These are phyloP conservation scores for Amaranthus cruentus DNA, from an alignment of 148 eudicot species.

Conservation along the genomic window DNA sequence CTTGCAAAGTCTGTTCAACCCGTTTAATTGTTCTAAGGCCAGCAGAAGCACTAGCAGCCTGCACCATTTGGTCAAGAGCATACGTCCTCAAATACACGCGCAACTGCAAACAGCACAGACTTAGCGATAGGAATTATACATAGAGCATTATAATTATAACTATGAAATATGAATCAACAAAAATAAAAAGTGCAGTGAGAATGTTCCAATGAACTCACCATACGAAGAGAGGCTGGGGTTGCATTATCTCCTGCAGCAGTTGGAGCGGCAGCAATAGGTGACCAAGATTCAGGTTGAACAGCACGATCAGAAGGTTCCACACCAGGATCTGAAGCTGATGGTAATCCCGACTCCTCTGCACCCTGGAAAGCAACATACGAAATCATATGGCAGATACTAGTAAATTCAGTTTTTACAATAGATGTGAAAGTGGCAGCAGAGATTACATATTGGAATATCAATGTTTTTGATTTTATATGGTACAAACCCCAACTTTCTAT, in stretches of 20 bases:
- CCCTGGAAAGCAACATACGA: conserved; percentile 36
- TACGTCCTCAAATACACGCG: conserved; percentile 85
- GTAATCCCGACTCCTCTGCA: conserved; percentile 49
- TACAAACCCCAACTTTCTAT: background rate
- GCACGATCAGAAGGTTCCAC: conserved; percentile 40
- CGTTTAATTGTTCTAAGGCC: conserved; percentile 94
- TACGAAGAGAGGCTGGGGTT: conserved; percentile 75
- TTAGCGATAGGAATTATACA: background rate
- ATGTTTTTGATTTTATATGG: background rate
- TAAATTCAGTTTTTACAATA: background rate
- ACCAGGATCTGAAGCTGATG: conserved; percentile 35
- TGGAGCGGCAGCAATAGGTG: conserved; percentile 50
- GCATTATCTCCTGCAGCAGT: conserved; percentile 54
- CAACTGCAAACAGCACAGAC: conserved; percentile 49
- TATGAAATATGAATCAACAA: background rate
- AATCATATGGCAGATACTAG: conserved; percentile 7
- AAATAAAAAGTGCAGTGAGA: background rate
- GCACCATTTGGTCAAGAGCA: conserved; percentile 97
- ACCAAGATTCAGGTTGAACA: conserved; percentile 33
- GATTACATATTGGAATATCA: background rate
- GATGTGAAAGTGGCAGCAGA: background rate
- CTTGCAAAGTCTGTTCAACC: conserved; percentile 94
- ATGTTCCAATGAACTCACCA: conserved; percentile 38
- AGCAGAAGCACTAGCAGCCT: conserved; percentile 91
- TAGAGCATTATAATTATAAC: background rate